phyloP scores from a whole-genome alignment of 371 early-diverging fungal genomes.

The Parasitella parasitica region DNA sequence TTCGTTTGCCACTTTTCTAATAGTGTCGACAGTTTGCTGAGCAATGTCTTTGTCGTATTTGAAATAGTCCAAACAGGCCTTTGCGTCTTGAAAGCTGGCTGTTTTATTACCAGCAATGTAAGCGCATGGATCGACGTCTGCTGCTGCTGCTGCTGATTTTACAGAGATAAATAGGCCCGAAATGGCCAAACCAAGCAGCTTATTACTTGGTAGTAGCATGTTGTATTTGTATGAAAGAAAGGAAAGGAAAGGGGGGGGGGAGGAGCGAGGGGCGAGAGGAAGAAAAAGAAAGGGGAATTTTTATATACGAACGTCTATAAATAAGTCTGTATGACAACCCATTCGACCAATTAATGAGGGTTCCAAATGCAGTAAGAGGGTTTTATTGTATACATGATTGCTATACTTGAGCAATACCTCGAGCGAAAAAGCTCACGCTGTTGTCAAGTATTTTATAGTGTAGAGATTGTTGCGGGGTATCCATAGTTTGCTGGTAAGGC shows the following conservation, averaged over 20 bases:
- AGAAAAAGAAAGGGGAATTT: neutral
- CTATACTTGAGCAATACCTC: slow-evolving; percentile 56
- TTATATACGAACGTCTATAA: neutral
- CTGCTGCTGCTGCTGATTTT: neutral
- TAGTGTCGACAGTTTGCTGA: slow-evolving; percentile 42
- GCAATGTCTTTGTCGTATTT: slow-evolving; percentile 43
- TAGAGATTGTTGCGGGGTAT: slow-evolving; percentile 38
- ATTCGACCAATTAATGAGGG: slow-evolving; percentile 1
- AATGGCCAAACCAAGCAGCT: slow-evolving; percentile 5
- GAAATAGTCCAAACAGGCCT: slow-evolving; percentile 50
- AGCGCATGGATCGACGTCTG: slow-evolving; percentile 44
- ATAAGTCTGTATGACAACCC: neutral
- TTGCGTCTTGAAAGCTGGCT: slow-evolving; percentile 45
- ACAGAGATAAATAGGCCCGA: neutral
- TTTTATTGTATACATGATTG: neutral
- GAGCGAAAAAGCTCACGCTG: slow-evolving; percentile 69
- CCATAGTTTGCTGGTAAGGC: neutral
- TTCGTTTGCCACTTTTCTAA: slow-evolving; percentile 44
- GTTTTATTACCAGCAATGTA: slow-evolving; percentile 44
- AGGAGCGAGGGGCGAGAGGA: neutral
- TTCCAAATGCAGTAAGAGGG: neutral
- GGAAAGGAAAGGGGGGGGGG: neutral
- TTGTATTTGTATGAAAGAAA: neutral
- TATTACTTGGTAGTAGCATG: slow-evolving; percentile 5
- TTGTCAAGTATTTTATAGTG: slow-evolving; percentile 71